These are phyloP conservation scores for Cryptococcus amylolentus DNA, from an alignment of 1,284 basidiomycete genomes.

Conservation along the genomic window DNA sequence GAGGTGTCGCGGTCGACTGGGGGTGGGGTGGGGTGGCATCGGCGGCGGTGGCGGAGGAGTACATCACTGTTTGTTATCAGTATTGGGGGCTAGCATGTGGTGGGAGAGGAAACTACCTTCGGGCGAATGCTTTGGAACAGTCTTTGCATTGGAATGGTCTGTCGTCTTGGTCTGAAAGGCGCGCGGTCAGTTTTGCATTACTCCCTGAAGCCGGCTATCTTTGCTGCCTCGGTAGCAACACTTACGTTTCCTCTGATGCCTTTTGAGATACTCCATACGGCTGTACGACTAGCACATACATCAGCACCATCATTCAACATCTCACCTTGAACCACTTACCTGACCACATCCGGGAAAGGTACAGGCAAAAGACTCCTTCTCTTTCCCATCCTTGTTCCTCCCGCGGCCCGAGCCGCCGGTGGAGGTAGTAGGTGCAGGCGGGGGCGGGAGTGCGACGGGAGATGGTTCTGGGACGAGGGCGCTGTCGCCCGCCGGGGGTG, in stretches of 20 bases:
- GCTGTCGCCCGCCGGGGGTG: slow-evolving; percentile 2
- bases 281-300: slow-evolving; percentile 37
- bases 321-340: slow-evolving; percentile 20
- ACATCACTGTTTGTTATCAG: slow-evolving; percentile 43
- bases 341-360: slow-evolving; percentile 45
- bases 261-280: slow-evolving; percentile 49
- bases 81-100: no score
- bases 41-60: slow-evolving; percentile 48
- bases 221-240: background rate
- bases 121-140: slow-evolving; percentile 49
- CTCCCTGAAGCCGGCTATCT: background rate
- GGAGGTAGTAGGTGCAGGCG: background rate
- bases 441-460: background rate
- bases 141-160: slow-evolving; percentile 49
- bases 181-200: background rate
- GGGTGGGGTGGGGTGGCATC: slow-evolving; percentile 49
- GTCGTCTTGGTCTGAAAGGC: slow-evolving; percentile 44
- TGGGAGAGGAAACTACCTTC: slow-evolving; percentile 32
- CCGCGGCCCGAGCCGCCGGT: slow-evolving; percentile 11
- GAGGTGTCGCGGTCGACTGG: slow-evolving; percentile 40
- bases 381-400: slow-evolving; percentile 33
- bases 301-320: slow-evolving; percentile 2
- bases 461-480: background rate
- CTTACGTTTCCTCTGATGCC: slow-evolving; percentile 51
- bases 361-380: slow-evolving; percentile 46